Evolutionary conservation across 208 protist species (phyloP).

Genomic region (Jaenimonas drosophilae): DNA sequence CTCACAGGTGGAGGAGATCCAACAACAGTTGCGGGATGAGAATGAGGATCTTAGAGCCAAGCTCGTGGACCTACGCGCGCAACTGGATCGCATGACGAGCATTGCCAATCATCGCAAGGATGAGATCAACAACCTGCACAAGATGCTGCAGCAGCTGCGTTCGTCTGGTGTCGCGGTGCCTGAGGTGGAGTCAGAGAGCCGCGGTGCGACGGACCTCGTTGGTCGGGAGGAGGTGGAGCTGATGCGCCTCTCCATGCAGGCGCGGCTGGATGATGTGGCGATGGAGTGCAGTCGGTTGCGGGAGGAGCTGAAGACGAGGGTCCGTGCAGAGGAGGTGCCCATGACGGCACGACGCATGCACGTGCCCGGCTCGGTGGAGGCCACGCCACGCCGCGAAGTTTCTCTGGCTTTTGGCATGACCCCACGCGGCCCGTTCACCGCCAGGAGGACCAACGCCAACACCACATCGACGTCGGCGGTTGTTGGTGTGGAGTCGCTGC

Average conservation of each 20-base stretch:
- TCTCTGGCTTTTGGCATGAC: no score
- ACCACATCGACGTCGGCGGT: no score
- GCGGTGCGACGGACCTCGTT: conserved; percentile 31
- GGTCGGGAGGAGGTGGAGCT: conserved; percentile 59
- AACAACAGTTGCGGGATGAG: conserved; percentile 35
- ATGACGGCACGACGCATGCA: conserved; percentile 12
- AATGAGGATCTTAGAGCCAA: conserved; percentile 53
- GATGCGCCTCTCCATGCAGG: conserved; percentile 66
- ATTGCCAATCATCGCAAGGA: conserved; percentile 41
- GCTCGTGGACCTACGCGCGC: conserved; percentile 47
- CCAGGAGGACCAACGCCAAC: no score
- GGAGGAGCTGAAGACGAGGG: conserved; percentile 36
- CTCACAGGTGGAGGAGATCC: conserved; percentile 79
- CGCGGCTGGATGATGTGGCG: conserved; percentile 53
- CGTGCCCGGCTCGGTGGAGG: no score
- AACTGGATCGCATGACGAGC: conserved; percentile 59
- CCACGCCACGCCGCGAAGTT: no score
- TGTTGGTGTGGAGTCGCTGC: no score
- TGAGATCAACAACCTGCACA: conserved; percentile 38
- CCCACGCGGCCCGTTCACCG: no score
- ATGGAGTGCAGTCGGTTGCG: conserved; percentile 35
- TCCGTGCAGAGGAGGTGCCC: no score
- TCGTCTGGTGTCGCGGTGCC: conserved; percentile 8
- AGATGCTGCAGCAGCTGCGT: conserved; percentile 19
- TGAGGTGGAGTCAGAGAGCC: no score